Conservation (phyloP, 805 yeast genomes). For the Metschnikowia shivogae region DNA sequence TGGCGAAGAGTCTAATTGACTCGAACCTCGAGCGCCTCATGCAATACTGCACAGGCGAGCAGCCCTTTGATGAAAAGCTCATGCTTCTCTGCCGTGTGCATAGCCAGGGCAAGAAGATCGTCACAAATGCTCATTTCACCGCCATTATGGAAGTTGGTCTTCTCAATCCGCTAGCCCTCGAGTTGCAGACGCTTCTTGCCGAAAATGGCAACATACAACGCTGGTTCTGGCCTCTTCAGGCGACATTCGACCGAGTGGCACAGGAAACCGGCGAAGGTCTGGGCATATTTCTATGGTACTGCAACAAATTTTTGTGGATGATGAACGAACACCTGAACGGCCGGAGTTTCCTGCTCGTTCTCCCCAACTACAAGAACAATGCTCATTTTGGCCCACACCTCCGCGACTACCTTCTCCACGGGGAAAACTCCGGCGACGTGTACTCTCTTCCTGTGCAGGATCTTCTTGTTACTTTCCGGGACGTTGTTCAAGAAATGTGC, state of each 20-base stretch:
- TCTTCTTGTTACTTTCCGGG: slow-evolving; percentile 51
- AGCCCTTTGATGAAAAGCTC: background rate
- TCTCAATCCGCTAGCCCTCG: slow-evolving; percentile 31
- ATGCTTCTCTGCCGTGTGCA: background rate
- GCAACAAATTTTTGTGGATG: slow-evolving; percentile 4
- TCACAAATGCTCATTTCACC: slow-evolving; percentile 10
- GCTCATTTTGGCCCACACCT: background rate
- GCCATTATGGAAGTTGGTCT: slow-evolving; percentile 28
- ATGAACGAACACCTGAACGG: background rate
- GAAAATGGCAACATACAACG: background rate
- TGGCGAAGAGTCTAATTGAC: background rate
- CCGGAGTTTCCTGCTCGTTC: background rate
- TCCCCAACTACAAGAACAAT: slow-evolving; percentile 5
- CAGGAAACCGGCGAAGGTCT: background rate
- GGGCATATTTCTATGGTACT: slow-evolving; percentile 11
- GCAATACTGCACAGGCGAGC: background rate
- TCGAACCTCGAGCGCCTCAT: background rate
- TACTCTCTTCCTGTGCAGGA: slow-evolving; percentile 42
- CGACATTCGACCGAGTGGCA: background rate
- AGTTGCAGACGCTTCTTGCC: background rate
- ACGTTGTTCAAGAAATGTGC: slow-evolving; percentile 64
- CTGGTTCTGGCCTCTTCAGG: slow-evolving; percentile 30
- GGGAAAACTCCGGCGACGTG: slow-evolving; percentile 13
- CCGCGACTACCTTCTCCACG: background rate
- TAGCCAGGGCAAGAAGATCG: background rate